Conservation (phyloP, 2,329 filamentous ascomycete genomes). For the Pestalotiopsis sp. region DNA sequence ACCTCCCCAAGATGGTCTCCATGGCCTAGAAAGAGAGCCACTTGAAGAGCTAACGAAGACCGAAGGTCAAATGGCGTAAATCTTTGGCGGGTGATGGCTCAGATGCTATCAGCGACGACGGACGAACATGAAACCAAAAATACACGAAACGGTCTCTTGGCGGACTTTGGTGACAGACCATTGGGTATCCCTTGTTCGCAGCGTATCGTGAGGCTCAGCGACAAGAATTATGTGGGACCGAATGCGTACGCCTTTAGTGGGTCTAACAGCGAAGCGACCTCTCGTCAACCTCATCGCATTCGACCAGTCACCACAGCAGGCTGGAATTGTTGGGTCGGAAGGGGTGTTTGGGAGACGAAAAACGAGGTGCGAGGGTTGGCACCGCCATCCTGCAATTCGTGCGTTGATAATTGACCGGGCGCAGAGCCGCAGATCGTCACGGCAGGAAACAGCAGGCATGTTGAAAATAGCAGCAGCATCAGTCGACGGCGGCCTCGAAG, state of each 20-base stretch:
- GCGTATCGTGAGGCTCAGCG: neutral
- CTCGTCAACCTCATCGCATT: neutral
- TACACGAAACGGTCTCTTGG: slow-evolving; percentile 10
- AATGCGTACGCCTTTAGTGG: slow-evolving; percentile 5
- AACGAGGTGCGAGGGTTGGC: neutral
- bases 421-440: neutral
- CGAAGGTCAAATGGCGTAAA: neutral
- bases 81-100: neutral
- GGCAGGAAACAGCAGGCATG: neutral
- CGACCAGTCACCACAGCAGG: neutral
- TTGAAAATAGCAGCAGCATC: slow-evolving; percentile 3
- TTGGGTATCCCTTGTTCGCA: neutral
- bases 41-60: neutral
- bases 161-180: slow-evolving; percentile 5
- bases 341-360: neutral
- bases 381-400: neutral
- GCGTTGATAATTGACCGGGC: neutral
- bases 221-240: neutral
- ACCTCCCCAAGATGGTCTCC: neutral
- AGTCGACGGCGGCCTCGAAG: neutral
- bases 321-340: neutral
- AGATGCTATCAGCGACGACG: neutral
- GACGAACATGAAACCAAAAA: slow-evolving; percentile 11
- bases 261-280: slow-evolving; percentile 4
- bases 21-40: neutral